A percentile compares a stretch with the other conserved stretches of the same genome.
phyloP scores from a whole-genome alignment of 2,329 filamentous ascomycete species.

The Trichoderma oligosporum region DNA sequence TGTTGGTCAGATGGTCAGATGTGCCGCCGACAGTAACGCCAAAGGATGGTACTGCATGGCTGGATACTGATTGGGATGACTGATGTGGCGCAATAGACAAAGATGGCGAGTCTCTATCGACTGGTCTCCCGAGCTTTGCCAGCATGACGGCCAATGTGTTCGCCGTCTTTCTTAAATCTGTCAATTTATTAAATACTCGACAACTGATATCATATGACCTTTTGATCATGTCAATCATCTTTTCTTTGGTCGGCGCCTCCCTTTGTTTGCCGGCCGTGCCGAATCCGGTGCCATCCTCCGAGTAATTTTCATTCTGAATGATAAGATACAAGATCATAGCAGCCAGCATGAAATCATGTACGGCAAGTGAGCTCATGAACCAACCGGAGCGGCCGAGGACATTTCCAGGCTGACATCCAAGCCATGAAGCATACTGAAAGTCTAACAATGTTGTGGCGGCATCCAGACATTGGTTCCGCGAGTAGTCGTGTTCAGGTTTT shows the following conservation, averaged over 20 bases:
- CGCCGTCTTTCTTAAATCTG: slow-evolving; percentile 45
- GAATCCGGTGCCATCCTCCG: slow-evolving; percentile 33
- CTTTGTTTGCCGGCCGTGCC: slow-evolving; percentile 36
- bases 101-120: slow-evolving; percentile 20
- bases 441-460: slow-evolving; percentile 46
- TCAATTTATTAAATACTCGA: slow-evolving; percentile 35
- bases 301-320: slow-evolving; percentile 42
- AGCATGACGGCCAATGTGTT: slow-evolving; percentile 46
- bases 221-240: slow-evolving; percentile 40
- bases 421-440: slow-evolving; percentile 46
- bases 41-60: slow-evolving; percentile 23
- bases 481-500: slow-evolving; percentile 48
- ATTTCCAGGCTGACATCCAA: slow-evolving; percentile 50
- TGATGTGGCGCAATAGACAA: background rate
- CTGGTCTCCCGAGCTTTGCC: slow-evolving; percentile 37
- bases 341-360: slow-evolving; percentile 60
- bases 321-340: slow-evolving; percentile 58
- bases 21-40: slow-evolving; percentile 23
- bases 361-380: slow-evolving; percentile 55
- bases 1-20: slow-evolving; percentile 23
- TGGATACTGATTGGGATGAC: slow-evolving; percentile 21
- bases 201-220: slow-evolving; percentile 45
- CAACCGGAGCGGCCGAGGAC: slow-evolving; percentile 50
- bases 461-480: slow-evolving; percentile 48
- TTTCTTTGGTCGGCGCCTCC: slow-evolving; percentile 35